A percentile compares a stretch with the other conserved stretches of the same genome.
Conservation (phyloP, 148 eudicot genomes). For the Rhododendron ovatum region DNA sequence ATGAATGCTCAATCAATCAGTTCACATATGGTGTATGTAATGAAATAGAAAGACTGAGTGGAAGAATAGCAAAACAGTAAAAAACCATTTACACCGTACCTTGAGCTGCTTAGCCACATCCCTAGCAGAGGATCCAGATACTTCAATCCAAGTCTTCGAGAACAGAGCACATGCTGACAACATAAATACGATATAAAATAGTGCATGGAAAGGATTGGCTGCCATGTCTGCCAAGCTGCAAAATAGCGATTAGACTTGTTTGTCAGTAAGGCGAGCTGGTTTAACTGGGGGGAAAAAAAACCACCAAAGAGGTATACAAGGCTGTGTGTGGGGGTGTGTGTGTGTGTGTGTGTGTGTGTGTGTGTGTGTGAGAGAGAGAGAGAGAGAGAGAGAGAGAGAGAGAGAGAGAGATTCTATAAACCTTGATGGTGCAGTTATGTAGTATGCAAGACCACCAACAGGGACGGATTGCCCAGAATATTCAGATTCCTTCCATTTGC, state of each 20-base stretch:
- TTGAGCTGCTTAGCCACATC: conserved; percentile 96
- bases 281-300: background rate
- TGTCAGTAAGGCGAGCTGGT: background rate
- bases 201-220: conserved; percentile 88
- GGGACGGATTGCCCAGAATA: conserved; percentile 75
- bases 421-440: conserved; percentile 87
- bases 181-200: conserved; percentile 75
- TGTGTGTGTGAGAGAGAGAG: background rate
- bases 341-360: background rate
- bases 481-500: conserved; percentile 86
- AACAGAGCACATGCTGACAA: conserved; percentile 85
- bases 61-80: background rate
- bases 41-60: background rate
- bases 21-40: background rate
- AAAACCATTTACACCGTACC: conserved; percentile 21
- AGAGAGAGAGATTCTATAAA: conserved; percentile 6
- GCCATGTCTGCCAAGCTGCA: conserved; percentile 85
- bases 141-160: conserved; percentile 93
- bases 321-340: background rate
- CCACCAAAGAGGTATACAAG: background rate
- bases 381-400: background rate
- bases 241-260: background rate
- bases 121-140: conserved; percentile 88
- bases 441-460: conserved; percentile 94
- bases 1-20: background rate